A percentile compares a stretch with the other conserved stretches of the same genome.
Evolutionary conservation across 441 rosid species (phyloP).

Genomic region (Adansonia madagascariensis): DNA sequence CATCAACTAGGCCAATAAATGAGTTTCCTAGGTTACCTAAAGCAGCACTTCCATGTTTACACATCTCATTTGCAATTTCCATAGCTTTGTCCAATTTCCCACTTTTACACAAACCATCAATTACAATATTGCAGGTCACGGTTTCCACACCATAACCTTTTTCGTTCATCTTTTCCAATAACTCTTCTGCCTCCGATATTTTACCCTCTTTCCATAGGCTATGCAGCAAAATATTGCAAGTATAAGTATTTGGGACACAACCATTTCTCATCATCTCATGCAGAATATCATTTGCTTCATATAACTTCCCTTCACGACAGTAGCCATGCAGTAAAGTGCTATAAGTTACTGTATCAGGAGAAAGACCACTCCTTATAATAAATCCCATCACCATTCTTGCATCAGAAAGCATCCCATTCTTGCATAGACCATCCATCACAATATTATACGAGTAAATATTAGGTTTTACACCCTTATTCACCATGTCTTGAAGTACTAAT

Average conservation of each 20-base stretch:
- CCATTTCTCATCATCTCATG: constrained; percentile 71
- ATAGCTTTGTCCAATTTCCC: constrained; percentile 87
- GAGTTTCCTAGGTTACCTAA: constrained; percentile 83
- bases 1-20: constrained; percentile 70
- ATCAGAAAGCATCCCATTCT: constrained; percentile 76
- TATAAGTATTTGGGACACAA: constrained; percentile 72
- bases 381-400: constrained; percentile 60
- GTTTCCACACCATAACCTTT: constrained; percentile 73
- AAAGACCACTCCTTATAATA: constrained; percentile 63
- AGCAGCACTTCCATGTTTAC: constrained; percentile 88
- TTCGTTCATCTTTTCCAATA: constrained; percentile 83
- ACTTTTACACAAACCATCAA: constrained; percentile 77
- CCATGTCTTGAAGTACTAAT: constrained; percentile 67
- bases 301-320: constrained; percentile 63
- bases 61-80: constrained; percentile 77
- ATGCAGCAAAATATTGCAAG: constrained; percentile 84
- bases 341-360: constrained; percentile 75
- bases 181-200: constrained; percentile 83
- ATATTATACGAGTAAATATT: constrained; percentile 74
- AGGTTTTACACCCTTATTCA: constrained; percentile 56
- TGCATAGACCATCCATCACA: constrained; percentile 81
- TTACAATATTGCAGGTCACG: constrained; percentile 87
- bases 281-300: constrained; percentile 62
- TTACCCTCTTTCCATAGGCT: constrained; percentile 78
- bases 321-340: constrained; percentile 79